A percentile compares a stretch with the other conserved stretches of the same genome.
phyloP scores from a whole-genome alignment of 1,284 basidiomycete species.

The Cutaneotrichosporon cutaneum region DNA sequence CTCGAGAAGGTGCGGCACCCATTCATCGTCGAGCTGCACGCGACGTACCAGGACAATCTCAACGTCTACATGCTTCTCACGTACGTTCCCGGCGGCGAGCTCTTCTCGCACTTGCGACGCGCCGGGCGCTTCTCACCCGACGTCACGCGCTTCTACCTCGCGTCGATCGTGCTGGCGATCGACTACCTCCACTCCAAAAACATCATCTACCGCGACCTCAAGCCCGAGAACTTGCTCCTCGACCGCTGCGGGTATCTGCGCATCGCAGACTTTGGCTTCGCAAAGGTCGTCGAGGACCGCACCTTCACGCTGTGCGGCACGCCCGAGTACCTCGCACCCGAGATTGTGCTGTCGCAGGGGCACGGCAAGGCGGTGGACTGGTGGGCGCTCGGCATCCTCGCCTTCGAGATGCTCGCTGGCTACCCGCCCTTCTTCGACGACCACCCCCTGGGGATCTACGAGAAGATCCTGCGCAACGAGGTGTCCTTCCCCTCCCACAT shows the following conservation, averaged over 20 bases:
- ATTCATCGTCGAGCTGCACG: constrained; percentile 59
- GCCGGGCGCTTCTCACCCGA: constrained; percentile 56
- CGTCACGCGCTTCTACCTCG: constrained; percentile 58
- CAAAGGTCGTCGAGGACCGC: constrained; percentile 55
- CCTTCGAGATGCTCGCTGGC: constrained; percentile 56
- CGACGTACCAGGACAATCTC: constrained; percentile 56
- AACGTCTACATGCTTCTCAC: constrained; percentile 60
- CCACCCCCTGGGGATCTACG: constrained; percentile 53
- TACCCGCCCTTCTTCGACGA: constrained; percentile 56
- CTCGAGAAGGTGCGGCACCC: constrained; percentile 58
- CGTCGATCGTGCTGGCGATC: constrained; percentile 57
- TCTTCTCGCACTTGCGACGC: constrained; percentile 57
- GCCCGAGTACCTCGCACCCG: constrained; percentile 56
- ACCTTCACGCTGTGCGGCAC: constrained; percentile 56
- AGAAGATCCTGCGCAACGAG: constrained; percentile 55
- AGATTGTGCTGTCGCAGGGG: constrained; percentile 56
- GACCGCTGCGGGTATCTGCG: constrained; percentile 53
- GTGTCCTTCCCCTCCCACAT: constrained; percentile 56
- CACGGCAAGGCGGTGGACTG: constrained; percentile 58
- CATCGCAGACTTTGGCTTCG: constrained; percentile 59
- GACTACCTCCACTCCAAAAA: constrained; percentile 55
- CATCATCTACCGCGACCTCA: constrained; percentile 58
- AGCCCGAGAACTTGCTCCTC: constrained; percentile 58
- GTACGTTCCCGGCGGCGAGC: constrained; percentile 58
- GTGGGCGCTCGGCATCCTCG: constrained; percentile 58